These are phyloP conservation scores for Sporobolomyces roseus DNA, from an alignment of 768 basidiomycete genomes.

Conservation along the genomic window DNA sequence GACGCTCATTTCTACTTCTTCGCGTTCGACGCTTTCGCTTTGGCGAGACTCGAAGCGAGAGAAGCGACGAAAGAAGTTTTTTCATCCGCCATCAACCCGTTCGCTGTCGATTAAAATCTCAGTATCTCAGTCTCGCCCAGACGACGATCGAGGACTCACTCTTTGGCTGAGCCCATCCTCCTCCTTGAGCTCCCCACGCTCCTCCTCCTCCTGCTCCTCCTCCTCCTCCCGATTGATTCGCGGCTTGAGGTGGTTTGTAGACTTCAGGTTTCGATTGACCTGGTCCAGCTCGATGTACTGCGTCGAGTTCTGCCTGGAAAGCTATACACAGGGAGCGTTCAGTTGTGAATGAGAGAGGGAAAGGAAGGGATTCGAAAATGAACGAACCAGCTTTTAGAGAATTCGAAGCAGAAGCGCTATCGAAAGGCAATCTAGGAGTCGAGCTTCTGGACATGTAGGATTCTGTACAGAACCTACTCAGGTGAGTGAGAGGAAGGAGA, in stretches of 20 bases:
- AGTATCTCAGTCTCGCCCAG: neutral
- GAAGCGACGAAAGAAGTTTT: constrained; percentile 15
- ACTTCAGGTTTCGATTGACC: constrained; percentile 9
- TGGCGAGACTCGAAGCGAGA: constrained; percentile 12
- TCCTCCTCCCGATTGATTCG: neutral
- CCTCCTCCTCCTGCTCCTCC: constrained; percentile 11
- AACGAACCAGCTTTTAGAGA: constrained; percentile 8
- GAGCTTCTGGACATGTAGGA: constrained; percentile 6
- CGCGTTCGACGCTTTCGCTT: neutral
- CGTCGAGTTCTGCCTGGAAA: constrained; percentile 25
- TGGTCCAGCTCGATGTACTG: constrained; percentile 2
- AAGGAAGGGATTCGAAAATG: neutral
- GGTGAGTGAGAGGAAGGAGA: neutral
- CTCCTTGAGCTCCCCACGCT: constrained; percentile 4
- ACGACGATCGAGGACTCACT: neutral
- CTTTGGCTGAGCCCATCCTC: constrained; percentile 22
- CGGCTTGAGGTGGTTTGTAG: constrained; percentile 6
- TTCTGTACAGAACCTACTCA: no score
- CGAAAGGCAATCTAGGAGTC: constrained; percentile 7
- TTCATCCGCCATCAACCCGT: constrained; percentile 29
- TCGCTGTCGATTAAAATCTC: neutral
- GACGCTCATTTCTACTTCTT: neutral
- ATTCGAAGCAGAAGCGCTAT: neutral
- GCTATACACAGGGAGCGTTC: neutral
- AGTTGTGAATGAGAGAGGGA: neutral